Evolutionary conservation across 2,329 filamentous ascomycete species (phyloP).

Genomic region (Monilinia vaccinii-corymbosi): DNA sequence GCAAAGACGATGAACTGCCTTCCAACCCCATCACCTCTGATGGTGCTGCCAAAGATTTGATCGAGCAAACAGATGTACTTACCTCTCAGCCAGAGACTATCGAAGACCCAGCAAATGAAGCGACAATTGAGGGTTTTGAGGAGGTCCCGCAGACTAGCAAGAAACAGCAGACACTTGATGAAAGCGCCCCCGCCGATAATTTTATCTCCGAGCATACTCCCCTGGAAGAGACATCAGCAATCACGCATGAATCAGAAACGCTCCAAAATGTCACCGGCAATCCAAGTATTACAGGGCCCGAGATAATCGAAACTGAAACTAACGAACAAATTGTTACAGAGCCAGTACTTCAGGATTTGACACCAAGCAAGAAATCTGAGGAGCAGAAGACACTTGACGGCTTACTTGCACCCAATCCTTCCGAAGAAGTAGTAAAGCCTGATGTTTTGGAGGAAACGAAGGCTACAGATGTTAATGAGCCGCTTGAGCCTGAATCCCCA

Average conservation of each 20-base stretch:
- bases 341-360: background rate
- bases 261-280: background rate
- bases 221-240: background rate
- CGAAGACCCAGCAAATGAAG: background rate
- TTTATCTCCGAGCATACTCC: background rate
- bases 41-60: constrained; percentile 10
- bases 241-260: background rate
- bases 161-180: background rate
- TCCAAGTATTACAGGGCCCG: background rate
- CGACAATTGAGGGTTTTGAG: background rate
- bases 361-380: background rate
- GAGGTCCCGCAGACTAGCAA: background rate
- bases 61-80: constrained; percentile 9
- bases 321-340: background rate
- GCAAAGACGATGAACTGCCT: background rate
- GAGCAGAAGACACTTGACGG: background rate
- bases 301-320: background rate
- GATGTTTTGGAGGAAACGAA: background rate
- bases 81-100: background rate
- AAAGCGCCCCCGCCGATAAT: background rate
- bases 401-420: background rate
- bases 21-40: constrained; percentile 9
- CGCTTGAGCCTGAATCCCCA: background rate
- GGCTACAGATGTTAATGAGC: background rate
- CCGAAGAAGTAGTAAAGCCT: background rate